These are phyloP conservation scores for Fraxinus xanthoxyloides DNA, from an alignment of 305 asterid species.

Conservation along the genomic window DNA sequence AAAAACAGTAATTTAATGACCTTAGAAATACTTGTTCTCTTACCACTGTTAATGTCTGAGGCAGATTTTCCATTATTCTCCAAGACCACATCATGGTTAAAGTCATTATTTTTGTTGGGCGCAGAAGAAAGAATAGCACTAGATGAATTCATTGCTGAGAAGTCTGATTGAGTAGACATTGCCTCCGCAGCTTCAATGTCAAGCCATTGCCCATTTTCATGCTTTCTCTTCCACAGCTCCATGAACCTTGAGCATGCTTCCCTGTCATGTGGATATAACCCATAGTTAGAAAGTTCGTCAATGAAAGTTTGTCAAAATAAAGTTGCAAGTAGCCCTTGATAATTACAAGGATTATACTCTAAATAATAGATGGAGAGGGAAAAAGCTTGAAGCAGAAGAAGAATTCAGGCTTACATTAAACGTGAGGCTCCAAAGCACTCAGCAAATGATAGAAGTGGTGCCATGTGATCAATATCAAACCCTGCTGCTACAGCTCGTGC, in stretches of 20 bases:
- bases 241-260: conserved; percentile 79
- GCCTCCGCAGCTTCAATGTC: conserved; percentile 76
- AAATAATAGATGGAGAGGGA: conserved; percentile 6
- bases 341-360: neutral
- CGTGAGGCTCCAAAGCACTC: conserved; percentile 89
- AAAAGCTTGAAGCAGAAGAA: conserved; percentile 2
- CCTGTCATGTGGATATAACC: conserved; percentile 42
- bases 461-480: conserved; percentile 71
- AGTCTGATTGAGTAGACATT: conserved; percentile 47
- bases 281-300: neutral
- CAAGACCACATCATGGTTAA: conserved; percentile 41
- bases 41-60: conserved; percentile 46
- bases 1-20: neutral
- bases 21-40: conserved; percentile 21
- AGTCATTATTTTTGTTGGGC: conserved; percentile 46
- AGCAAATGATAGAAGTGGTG: conserved; percentile 68
- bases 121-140: conserved; percentile 55
- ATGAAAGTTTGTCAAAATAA: neutral
- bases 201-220: conserved; percentile 86
- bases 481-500: conserved; percentile 98
- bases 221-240: conserved; percentile 80
- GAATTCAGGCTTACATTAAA: conserved; percentile 48
- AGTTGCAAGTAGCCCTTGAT: neutral
- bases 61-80: conserved; percentile 46
- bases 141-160: conserved; percentile 54